Evolutionary conservation across 2,329 filamentous ascomycete genomes (phyloP), one percentile per base, ranked within the genome.

Genomic region (Diaporthe capsici): DNA sequence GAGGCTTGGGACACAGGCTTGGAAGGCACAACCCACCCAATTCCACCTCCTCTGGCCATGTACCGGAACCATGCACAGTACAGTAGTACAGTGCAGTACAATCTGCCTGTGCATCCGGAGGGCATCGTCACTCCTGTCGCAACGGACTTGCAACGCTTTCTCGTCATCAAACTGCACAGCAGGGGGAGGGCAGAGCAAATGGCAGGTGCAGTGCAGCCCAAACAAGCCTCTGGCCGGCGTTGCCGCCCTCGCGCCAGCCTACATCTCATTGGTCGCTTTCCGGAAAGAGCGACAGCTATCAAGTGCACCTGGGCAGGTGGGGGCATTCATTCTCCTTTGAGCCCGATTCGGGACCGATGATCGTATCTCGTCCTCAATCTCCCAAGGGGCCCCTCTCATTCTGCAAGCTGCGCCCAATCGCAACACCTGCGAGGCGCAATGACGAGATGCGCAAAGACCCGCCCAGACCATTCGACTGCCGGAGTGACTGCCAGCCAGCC

Each of bases 301-400:
- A 68, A 25, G 22, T 12, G 57, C 4, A 61, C 10, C 57, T 68
- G 63, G 44, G 63, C 22, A 63, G 10, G 28, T 37, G 44, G 25
- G 63, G 44, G 47, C 63, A 51, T 34, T 68, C 31, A 51, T 34
- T 68, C 31, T 25, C 20, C 31, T 34, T 20, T 20, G 31, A 15
- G 12, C 63, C 63, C 44, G 63, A 68, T 68, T 68, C 47, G 63
- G 63, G 63, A 51, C 44, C 63, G 63, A 53, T 39, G 20, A 53
- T 68, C 63, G 31, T 68, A 68, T 37, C 44, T 51, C 22, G 63
- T 25, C 63, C 12, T 68, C 63, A 68, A 68, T 68, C 49, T 68
- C 63, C 63, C 47, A 67, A 25, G n/a, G 34, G 63, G 63, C 28
- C 31, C 63, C 63, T 67, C 63, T 67, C 31, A 22, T 67, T 47